Conservation (phyloP, 768 basidiomycete species). For the Cantharellus cinnabarinus region DNA sequence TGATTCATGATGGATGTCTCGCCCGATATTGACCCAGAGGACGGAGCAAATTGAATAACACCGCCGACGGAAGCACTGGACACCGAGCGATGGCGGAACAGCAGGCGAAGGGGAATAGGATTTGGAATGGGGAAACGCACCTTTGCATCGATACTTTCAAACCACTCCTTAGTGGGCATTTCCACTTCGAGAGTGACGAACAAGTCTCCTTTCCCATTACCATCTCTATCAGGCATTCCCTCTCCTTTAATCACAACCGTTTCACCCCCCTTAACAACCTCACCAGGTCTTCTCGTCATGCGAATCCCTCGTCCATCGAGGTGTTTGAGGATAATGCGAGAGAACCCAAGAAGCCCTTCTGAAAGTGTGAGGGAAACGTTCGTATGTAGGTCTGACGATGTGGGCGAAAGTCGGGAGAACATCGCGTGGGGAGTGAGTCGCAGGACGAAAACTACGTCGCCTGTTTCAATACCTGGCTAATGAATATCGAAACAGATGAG, state of each 20-base stretch:
- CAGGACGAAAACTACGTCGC: slow-evolving; percentile 78
- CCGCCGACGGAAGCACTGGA: no score
- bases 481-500: neutral
- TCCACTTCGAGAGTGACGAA: slow-evolving; percentile 70
- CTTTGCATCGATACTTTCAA: slow-evolving; percentile 37
- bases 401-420: slow-evolving; percentile 57
- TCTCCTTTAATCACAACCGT: slow-evolving; percentile 61
- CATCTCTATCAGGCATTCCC: slow-evolving; percentile 48
- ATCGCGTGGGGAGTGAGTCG: slow-evolving; percentile 46
- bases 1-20: no score
- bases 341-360: slow-evolving; percentile 90
- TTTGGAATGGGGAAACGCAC: slow-evolving; percentile 19
- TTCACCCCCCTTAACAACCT: slow-evolving; percentile 54
- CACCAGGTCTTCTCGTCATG: slow-evolving; percentile 34
- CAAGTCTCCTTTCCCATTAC: slow-evolving; percentile 26
- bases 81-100: no score
- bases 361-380: slow-evolving; percentile 74
- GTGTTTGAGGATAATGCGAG: slow-evolving; percentile 73
- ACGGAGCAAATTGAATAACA: no score
- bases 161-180: slow-evolving; percentile 71
- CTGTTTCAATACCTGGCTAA: slow-evolving; percentile 69
- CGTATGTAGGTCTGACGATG: slow-evolving; percentile 42
- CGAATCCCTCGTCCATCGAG: slow-evolving; percentile 84
- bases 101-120: neutral
- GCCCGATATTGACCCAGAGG: no score